Base-by-base conservation (phyloP, 306 rosid species). In the Crotalaria pallida region DNA sequence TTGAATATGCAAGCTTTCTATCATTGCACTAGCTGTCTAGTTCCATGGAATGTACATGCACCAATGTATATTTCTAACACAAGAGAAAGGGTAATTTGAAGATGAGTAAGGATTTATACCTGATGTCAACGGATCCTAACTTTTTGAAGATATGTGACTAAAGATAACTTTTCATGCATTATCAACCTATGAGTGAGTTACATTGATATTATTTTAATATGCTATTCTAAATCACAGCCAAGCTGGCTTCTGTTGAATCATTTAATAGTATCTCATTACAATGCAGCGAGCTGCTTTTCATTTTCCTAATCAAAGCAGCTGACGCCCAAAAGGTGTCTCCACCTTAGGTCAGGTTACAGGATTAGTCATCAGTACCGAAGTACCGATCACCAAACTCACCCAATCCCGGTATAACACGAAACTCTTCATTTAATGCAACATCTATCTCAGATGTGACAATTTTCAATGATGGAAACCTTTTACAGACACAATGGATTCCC, bases 401-500 rank as follows among this genome's bases (percentile, higher is more conserved):
- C 84, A 94, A 4, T 45, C 97, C 97, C 0, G 96, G 98, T 73
- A 94, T 86, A 68, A 94, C 98, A 26, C 95, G 98, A 23, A 71
- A 90, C 73, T 85, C 97, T 10, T 88, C 90, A 9, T 94, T 91
- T 73, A 94, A 53, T 3, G 87, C 82, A 56, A 53, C 91, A 71
- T 94, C 98, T 50, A 94, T 94, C 92, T 94, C 97, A 15, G 98
- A 94, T 57, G 98, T 90, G 34, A 94, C 98, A 17, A 94, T 94
- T 81, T 94, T 90, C 77, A 94, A 82, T 19, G 91, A 72, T 29
- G 97, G 98, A 64, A 88, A 90, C 80, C 92, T 87, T 72, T 87
- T 86, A 81, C 80, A 74, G 41, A 91, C 97, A 50, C 99, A 94
- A 34, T 94, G 96, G 71, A 94, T 94, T 64, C 98, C 98, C 81